A percentile compares a stretch with the other conserved stretches of the same genome.
Conservation (phyloP, 108 stramenopile genomes). For the Licmophora abbreviata region DNA sequence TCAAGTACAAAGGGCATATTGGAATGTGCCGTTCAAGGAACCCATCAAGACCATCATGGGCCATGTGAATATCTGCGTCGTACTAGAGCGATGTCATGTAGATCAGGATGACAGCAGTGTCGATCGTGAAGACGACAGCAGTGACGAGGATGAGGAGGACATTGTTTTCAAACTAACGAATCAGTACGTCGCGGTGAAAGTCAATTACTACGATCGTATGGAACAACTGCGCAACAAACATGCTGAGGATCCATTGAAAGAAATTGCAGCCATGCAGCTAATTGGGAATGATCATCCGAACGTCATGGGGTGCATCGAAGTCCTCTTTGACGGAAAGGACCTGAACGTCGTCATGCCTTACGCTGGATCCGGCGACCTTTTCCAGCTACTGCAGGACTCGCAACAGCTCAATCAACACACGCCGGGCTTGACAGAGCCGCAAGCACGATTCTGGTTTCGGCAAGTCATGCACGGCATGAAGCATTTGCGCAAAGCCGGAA, state of each 20-base stretch:
- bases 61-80: slow-evolving; percentile 43
- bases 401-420: neutral
- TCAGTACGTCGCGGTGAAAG: slow-evolving; percentile 36
- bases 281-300: slow-evolving; percentile 70
- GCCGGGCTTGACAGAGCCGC: slow-evolving; percentile 28
- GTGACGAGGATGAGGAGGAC: slow-evolving; percentile 33
- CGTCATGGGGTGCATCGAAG: slow-evolving; percentile 67
- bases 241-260: slow-evolving; percentile 86
- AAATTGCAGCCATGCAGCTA: slow-evolving; percentile 83
- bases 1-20: slow-evolving; percentile 33
- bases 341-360: slow-evolving; percentile 81
- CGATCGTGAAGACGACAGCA: slow-evolving; percentile 27
- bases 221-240: slow-evolving; percentile 30
- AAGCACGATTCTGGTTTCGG: slow-evolving; percentile 53
- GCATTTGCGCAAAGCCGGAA: slow-evolving; percentile 55
- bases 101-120: slow-evolving; percentile 15
- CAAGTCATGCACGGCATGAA: slow-evolving; percentile 62
- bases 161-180: slow-evolving; percentile 35
- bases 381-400: slow-evolving; percentile 26
- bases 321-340: slow-evolving; percentile 76
- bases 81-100: slow-evolving; percentile 22
- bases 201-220: slow-evolving; percentile 30
- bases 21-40: slow-evolving; percentile 30
- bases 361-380: slow-evolving; percentile 79
- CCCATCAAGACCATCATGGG: slow-evolving; percentile 50